Evolutionary conservation across 164 flowering plant species (phyloP).

Genomic region (Magnolia officinalis): DNA sequence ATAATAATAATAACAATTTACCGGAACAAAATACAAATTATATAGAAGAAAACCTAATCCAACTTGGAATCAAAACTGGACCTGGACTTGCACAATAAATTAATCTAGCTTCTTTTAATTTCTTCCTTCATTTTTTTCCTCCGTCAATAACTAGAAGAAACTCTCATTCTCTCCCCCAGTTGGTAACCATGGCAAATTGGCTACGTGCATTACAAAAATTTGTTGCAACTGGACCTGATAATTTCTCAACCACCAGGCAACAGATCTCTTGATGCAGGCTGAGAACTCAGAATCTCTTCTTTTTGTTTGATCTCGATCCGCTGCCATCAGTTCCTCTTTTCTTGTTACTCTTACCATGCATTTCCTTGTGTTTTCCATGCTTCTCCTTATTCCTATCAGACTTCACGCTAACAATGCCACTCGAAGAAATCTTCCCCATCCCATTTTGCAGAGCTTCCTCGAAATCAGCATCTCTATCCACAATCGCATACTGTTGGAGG

Average conservation of each 20-base stretch:
- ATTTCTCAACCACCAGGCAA: neutral
- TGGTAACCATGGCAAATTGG: neutral
- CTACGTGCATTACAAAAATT: neutral
- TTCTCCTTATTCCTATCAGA: slow-evolving; percentile 50
- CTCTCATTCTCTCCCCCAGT: too few species aligned
- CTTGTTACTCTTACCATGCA: slow-evolving; percentile 30
- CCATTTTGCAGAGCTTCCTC: slow-evolving; percentile 65
- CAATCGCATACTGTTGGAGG: slow-evolving; percentile 72
- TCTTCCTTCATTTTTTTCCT: neutral
- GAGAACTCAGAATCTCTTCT: slow-evolving; percentile 34
- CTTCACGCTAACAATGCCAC: slow-evolving; percentile 74
- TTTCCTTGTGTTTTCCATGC: slow-evolving; percentile 34
- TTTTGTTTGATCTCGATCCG: slow-evolving; percentile 52
- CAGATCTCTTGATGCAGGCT: neutral
- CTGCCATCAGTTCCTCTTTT: slow-evolving; percentile 44
- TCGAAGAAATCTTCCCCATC: slow-evolving; percentile 44
- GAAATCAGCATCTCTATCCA: slow-evolving; percentile 59
- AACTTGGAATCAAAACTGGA: neutral
- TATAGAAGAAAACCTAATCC: too few species aligned
- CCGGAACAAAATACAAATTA: too few species aligned
- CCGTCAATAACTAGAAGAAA: neutral
- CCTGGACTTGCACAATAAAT: neutral
- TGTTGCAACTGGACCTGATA: neutral
- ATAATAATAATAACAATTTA: too few species aligned
- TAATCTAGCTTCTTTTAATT: neutral